phyloP scores from a whole-genome alignment of 2,329 filamentous ascomycete genomes.

The Byssochlamys sp. region DNA sequence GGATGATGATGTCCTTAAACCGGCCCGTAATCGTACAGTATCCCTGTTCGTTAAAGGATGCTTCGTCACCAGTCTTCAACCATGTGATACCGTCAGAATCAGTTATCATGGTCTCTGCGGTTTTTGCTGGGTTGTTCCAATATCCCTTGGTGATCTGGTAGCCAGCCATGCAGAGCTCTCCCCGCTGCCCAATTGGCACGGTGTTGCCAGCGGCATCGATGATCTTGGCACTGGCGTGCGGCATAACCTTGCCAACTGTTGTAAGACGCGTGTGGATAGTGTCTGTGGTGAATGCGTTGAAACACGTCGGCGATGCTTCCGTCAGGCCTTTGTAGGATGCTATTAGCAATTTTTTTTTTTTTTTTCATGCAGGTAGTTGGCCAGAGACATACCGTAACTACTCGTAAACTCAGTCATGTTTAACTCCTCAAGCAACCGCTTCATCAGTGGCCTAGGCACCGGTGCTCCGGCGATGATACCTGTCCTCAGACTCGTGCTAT shows the following conservation, averaged over 20 bases:
- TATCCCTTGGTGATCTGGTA: slow-evolving; percentile 60
- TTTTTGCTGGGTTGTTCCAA: slow-evolving; percentile 43
- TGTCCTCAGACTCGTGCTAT: slow-evolving; percentile 58
- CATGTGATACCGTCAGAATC: slow-evolving; percentile 51
- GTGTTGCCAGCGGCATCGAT: slow-evolving; percentile 55
- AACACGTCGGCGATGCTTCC: slow-evolving; percentile 58
- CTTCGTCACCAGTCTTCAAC: slow-evolving; percentile 56
- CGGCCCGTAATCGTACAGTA: slow-evolving; percentile 65
- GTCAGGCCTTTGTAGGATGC: slow-evolving; percentile 51
- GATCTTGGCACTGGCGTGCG: slow-evolving; percentile 72
- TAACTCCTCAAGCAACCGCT: slow-evolving; percentile 53
- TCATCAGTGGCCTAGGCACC: slow-evolving; percentile 62
- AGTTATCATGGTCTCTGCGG: slow-evolving; percentile 59
- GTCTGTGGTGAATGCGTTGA: slow-evolving; percentile 67
- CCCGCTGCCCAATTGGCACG: slow-evolving; percentile 57
- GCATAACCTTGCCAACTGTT: slow-evolving; percentile 66
- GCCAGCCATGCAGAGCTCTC: slow-evolving; percentile 68
- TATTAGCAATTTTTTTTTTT: too few species aligned
- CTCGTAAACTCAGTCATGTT: slow-evolving; percentile 72
- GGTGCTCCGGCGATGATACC: slow-evolving; percentile 76
- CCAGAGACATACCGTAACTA: slow-evolving; percentile 56
- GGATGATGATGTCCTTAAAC: slow-evolving; percentile 72
- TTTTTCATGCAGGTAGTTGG: too few species aligned
- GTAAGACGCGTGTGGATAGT: slow-evolving; percentile 58
- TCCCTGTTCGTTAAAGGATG: slow-evolving; percentile 45